Conservation (phyloP, 257 asterid species). For the Misopates orontium region DNA sequence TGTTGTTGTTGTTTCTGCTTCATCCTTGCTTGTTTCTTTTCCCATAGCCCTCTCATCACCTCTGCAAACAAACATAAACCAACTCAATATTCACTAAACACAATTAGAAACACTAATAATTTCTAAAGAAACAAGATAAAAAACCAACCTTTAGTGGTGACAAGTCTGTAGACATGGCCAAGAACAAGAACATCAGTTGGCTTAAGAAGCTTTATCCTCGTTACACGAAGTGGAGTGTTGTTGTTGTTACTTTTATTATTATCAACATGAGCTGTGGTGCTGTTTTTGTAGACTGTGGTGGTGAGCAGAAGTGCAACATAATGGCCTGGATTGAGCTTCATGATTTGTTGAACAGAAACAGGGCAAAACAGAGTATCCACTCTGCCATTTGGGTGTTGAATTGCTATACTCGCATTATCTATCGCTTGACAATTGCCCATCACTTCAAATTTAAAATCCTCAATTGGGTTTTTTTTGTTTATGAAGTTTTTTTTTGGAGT, state of each 20-base stretch:
- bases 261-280: background rate
- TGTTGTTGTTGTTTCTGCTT: constrained; percentile 38
- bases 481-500: background rate
- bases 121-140: background rate
- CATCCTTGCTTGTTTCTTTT: constrained; percentile 70
- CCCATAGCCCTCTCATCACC: constrained; percentile 77
- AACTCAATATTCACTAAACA: background rate
- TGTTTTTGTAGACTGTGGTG: constrained; percentile 55
- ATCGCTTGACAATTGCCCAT: constrained; percentile 98
- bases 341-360: constrained; percentile 60
- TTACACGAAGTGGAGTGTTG: constrained; percentile 51
- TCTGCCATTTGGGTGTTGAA: constrained; percentile 81
- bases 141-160: constrained; percentile 67
- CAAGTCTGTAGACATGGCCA: constrained; percentile 85
- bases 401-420: constrained; percentile 62
- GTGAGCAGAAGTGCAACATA: constrained; percentile 90
- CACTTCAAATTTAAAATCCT: background rate
- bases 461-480: too few species aligned
- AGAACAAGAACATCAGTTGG: constrained; percentile 73
- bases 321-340: constrained; percentile 87
- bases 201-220: constrained; percentile 77
- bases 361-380: constrained; percentile 59
- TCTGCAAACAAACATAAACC: constrained; percentile 31
- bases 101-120: background rate
- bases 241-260: background rate